Percentiles rank a stretch among this genome's conserved stretches.
Evolutionary conservation across 2,329 filamentous ascomycete species (phyloP).

Genomic region (Trichocomaceae sp.): DNA sequence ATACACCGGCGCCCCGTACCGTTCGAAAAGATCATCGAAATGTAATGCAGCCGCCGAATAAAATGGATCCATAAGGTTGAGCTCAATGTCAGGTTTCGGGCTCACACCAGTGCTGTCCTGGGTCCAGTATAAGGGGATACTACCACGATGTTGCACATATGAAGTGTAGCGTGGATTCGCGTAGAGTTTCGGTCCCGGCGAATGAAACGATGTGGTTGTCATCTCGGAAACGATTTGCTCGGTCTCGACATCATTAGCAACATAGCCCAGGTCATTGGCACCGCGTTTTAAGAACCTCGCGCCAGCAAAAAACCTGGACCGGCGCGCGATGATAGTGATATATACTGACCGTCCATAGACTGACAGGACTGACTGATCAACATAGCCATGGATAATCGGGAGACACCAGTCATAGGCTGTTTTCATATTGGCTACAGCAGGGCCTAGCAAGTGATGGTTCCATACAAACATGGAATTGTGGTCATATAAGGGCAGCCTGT

Average conservation of each 20-base stretch:
- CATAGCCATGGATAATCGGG: conserved; percentile 91
- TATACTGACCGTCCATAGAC: conserved; percentile 86
- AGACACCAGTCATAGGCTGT: conserved; percentile 93
- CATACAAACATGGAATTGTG: conserved; percentile 97
- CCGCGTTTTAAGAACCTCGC: conserved; percentile 91
- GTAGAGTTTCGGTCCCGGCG: conserved; percentile 76
- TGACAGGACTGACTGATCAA: conserved; percentile 78
- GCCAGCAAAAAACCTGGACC: conserved; percentile 89
- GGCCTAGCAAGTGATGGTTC: conserved; percentile 83
- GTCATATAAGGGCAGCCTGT: conserved; percentile 64
- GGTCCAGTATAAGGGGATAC: conserved; percentile 95
- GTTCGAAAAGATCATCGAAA: conserved; percentile 88
- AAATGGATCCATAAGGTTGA: conserved; percentile 94
- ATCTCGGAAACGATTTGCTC: conserved; percentile 97
- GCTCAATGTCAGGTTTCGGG: conserved; percentile 90
- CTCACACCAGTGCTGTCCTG: conserved; percentile 93
- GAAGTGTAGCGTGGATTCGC: conserved; percentile 90
- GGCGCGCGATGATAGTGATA: conserved; percentile 85
- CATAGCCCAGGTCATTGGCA: conserved; percentile 88
- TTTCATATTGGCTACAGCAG: conserved; percentile 62
- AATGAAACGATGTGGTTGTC: conserved; percentile 90
- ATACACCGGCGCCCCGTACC: conserved; percentile 89
- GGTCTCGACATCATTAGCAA: conserved; percentile 97
- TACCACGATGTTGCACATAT: conserved; percentile 92
- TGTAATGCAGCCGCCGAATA: conserved; percentile 88